Conservation (phyloP, 495 filamentous ascomycete genomes). For the Aspergillus biplanus region DNA sequence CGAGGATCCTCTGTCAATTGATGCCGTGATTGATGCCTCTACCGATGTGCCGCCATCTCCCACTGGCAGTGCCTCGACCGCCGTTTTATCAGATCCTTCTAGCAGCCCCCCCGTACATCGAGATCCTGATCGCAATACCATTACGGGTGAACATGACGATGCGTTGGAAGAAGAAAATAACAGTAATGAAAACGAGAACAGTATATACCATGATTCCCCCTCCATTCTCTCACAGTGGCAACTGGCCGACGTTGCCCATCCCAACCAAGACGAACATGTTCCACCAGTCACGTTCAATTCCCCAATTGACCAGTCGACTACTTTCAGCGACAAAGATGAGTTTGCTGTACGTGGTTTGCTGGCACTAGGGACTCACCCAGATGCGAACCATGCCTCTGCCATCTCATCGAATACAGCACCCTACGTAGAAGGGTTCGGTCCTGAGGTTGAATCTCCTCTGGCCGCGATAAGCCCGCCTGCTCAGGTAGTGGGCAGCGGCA, state of each 20-base stretch:
- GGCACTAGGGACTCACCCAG: conserved; percentile 34
- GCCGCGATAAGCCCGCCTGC: neutral
- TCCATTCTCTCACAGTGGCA: conserved; percentile 1
- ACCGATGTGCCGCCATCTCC: conserved; percentile 11
- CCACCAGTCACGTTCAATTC: conserved; percentile 6
- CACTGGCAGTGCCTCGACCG: neutral
- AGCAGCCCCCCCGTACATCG: neutral
- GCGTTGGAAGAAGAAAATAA: neutral
- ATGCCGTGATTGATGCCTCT: neutral
- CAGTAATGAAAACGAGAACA: neutral
- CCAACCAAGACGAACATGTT: neutral
- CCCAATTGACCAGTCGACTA: conserved; percentile 4
- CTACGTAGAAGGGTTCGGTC: neutral
- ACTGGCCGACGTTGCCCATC: neutral
- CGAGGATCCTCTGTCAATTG: conserved; percentile 14
- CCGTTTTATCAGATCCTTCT: neutral
- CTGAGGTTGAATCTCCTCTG: neutral
- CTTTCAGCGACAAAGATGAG: conserved; percentile 37
- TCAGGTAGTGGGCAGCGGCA: neutral
- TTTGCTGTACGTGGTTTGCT: conserved; percentile 37
- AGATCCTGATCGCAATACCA: neutral
- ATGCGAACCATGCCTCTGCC: neutral
- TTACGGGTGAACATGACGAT: neutral
- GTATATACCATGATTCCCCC: neutral
- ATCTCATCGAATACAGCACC: conserved; percentile 7